Evolutionary conservation across 345 rosid species (phyloP).

Genomic region (Aegle marmelos): DNA sequence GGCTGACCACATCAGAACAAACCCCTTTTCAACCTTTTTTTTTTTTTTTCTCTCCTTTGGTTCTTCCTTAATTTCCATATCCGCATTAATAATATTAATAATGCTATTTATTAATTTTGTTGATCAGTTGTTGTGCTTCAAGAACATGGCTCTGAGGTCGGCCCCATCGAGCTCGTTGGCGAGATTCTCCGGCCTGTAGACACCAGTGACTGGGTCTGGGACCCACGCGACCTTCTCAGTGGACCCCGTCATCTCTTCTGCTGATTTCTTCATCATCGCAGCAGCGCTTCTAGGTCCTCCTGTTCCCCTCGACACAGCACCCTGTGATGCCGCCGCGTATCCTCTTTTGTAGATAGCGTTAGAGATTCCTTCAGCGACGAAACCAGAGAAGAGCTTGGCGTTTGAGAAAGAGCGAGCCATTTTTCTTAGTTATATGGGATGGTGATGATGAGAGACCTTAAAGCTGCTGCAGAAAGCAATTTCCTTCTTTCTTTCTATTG

Average conservation of each 20-base stretch:
- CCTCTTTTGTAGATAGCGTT: constrained; percentile 37
- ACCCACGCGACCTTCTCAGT: constrained; percentile 61
- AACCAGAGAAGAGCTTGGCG: constrained; percentile 41
- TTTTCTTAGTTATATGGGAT: background rate
- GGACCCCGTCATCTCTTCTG: constrained; percentile 40
- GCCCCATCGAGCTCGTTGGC: constrained; percentile 64
- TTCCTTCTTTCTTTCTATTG: background rate
- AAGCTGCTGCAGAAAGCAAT: constrained; percentile 18
- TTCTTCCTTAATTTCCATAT: no score
- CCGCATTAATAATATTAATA: no score
- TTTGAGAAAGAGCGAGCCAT: constrained; percentile 51
- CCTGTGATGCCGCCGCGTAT: constrained; percentile 35
- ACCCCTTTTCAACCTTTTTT: background rate
- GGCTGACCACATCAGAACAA: background rate
- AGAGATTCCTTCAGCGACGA: constrained; percentile 33
- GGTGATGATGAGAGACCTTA: background rate
- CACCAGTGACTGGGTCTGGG: constrained; percentile 86
- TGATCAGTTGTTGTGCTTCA: constrained; percentile 37
- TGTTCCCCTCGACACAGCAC: constrained; percentile 20
- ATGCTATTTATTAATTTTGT: no score
- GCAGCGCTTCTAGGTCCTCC: constrained; percentile 16
- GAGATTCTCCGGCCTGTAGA: constrained; percentile 71
- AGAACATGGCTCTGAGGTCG: constrained; percentile 56
- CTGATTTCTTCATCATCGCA: constrained; percentile 38
- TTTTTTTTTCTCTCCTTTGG: background rate